phyloP scores from a whole-genome alignment of 2,329 filamentous ascomycete species.

The Alternaria arbusti region DNA sequence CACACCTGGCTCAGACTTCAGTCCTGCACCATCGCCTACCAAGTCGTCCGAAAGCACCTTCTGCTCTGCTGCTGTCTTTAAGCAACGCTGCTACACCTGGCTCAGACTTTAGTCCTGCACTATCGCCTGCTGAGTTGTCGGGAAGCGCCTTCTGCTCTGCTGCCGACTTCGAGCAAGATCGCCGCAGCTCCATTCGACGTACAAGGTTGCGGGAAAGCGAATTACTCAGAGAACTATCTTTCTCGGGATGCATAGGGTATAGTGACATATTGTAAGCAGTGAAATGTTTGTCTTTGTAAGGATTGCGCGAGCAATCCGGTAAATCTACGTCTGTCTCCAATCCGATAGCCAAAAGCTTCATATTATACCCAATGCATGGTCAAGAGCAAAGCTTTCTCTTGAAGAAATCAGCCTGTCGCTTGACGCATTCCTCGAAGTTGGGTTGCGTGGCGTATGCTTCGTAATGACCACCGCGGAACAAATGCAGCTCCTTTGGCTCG shows the following conservation, averaged over 20 bases:
- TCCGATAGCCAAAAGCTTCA: neutral
- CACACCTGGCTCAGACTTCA: too few species aligned
- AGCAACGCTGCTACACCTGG: too few species aligned
- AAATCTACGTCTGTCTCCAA: neutral
- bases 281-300: neutral
- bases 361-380: neutral
- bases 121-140: too few species aligned
- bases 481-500: conserved; percentile 6
- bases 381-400: neutral
- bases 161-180: too few species aligned
- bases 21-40: too few species aligned
- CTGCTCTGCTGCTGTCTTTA: too few species aligned
- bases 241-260: neutral
- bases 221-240: too few species aligned
- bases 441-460: neutral
- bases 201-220: too few species aligned
- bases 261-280: neutral
- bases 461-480: neutral
- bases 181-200: too few species aligned
- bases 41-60: too few species aligned
- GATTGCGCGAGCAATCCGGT: neutral
- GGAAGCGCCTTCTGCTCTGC: too few species aligned
- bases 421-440: neutral
- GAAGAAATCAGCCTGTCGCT: conserved; percentile 1
- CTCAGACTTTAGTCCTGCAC: too few species aligned